Evolutionary conservation across 2,329 filamentous ascomycete genomes (phyloP).

Genomic region (Samsoniella hepiali): DNA sequence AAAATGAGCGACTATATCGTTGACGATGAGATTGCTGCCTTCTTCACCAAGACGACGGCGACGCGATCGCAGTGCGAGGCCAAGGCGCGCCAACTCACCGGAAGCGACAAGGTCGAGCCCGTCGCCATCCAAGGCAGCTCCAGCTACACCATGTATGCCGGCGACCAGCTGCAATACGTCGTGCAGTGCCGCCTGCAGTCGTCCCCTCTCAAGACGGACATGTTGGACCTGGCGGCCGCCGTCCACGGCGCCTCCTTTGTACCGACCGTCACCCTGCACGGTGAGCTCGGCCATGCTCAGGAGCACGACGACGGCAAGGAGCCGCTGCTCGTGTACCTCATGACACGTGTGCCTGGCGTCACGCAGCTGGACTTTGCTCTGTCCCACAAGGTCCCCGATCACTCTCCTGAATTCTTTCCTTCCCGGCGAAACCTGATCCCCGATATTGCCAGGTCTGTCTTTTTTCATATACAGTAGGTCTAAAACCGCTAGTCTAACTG

Average conservation of each 20-base stretch:
- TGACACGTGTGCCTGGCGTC: conserved; percentile 33
- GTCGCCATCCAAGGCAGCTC: conserved; percentile 37
- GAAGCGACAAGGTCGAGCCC: conserved; percentile 28
- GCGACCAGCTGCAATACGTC: conserved; percentile 32
- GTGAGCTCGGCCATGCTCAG: conserved; percentile 25
- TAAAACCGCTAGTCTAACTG: no score
- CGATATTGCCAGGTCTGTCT: conserved; percentile 35
- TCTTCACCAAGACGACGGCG: conserved; percentile 28
- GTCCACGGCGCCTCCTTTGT: conserved; percentile 31
- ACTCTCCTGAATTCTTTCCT: conserved; percentile 31
- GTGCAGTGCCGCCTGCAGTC: conserved; percentile 38
- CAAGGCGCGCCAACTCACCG: conserved; percentile 28
- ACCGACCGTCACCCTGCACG: conserved; percentile 28
- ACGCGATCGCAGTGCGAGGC: conserved; percentile 23
- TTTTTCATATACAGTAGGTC: no score
- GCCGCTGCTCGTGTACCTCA: conserved; percentile 37
- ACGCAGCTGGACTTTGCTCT: conserved; percentile 37
- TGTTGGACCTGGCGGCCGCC: conserved; percentile 26
- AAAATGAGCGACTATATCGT: conserved; percentile 22
- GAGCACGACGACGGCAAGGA: conserved; percentile 26
- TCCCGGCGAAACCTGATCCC: conserved; percentile 35
- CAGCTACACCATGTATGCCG: conserved; percentile 40
- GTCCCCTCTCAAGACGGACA: conserved; percentile 32
- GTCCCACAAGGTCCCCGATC: conserved; percentile 31
- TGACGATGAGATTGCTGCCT: conserved; percentile 26